phyloP scores from a whole-genome alignment of 2,329 filamentous ascomycete genomes.

The Chaetomium sp. region DNA sequence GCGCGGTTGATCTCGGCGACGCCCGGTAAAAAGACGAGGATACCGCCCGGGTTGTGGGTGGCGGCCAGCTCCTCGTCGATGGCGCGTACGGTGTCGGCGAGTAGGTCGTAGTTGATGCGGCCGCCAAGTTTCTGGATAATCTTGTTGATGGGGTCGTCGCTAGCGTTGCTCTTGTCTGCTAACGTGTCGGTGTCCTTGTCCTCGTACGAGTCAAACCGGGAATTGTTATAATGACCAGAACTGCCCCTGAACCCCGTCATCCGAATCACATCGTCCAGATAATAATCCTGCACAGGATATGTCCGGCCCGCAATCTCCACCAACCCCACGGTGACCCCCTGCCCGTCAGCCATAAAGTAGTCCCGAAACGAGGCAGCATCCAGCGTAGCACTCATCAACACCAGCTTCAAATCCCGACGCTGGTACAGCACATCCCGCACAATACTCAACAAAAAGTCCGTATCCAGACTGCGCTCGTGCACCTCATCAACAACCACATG shows the following conservation, averaged over 20 bases:
- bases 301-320: slow-evolving; percentile 87
- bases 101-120: slow-evolving; percentile 85
- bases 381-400: slow-evolving; percentile 94
- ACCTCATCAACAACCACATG: slow-evolving; percentile 96
- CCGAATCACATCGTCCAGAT: slow-evolving; percentile 79
- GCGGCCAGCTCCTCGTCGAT: slow-evolving; percentile 70
- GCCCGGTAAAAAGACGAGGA: slow-evolving; percentile 92
- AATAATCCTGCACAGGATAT: slow-evolving; percentile 82
- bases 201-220: slow-evolving; percentile 24
- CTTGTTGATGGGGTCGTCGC: slow-evolving; percentile 56
- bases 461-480: slow-evolving; percentile 90
- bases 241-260: slow-evolving; percentile 62
- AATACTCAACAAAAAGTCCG: slow-evolving; percentile 85
- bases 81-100: slow-evolving; percentile 69
- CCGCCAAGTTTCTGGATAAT: slow-evolving; percentile 67
- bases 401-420: slow-evolving; percentile 74
- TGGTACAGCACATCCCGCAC: slow-evolving; percentile 72
- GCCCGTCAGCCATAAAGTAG: slow-evolving; percentile 69
- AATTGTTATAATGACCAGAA: slow-evolving; percentile 26
- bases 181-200: slow-evolving; percentile 33
- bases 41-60: slow-evolving; percentile 67
- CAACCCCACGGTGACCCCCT: slow-evolving; percentile 56
- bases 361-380: slow-evolving; percentile 78
- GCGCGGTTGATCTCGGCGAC: slow-evolving; percentile 85
- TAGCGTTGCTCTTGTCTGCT: slow-evolving; percentile 17